phyloP scores from a whole-genome alignment of 2,329 filamentous ascomycete species.

The Alternaria sp. region DNA sequence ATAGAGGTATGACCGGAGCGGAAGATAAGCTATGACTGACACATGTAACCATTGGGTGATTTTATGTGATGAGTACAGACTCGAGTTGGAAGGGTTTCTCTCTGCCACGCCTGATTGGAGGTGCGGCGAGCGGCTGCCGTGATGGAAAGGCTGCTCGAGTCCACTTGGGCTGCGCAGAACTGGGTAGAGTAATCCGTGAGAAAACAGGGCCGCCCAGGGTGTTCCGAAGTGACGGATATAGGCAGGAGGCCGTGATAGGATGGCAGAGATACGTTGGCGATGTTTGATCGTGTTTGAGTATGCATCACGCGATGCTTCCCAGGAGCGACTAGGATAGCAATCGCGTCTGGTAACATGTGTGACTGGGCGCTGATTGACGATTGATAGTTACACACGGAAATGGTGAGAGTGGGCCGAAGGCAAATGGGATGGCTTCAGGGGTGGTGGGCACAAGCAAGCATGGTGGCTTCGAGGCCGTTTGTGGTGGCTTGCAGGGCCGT shows the following conservation, averaged over 20 bases:
- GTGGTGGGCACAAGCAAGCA: slow-evolving; percentile 4
- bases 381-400: slow-evolving; percentile 8
- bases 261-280: neutral
- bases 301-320: neutral
- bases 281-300: neutral
- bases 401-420: slow-evolving; percentile 4
- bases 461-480: slow-evolving; percentile 8
- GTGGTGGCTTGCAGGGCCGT: slow-evolving; percentile 1
- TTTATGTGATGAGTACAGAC: neutral
- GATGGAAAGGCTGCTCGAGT: neutral
- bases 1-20: slow-evolving; percentile 9
- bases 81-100: neutral
- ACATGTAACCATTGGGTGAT: neutral
- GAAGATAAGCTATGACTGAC: slow-evolving; percentile 10
- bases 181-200: neutral
- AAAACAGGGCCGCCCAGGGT: neutral
- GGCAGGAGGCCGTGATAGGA: neutral
- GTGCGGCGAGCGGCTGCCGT: neutral
- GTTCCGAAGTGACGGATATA: neutral
- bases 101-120: neutral
- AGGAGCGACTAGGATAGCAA: neutral
- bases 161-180: neutral
- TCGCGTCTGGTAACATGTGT: neutral
- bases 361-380: neutral
- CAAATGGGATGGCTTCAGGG: neutral